Conservation (phyloP, 306 rosid species). For the Sindora glabra region DNA sequence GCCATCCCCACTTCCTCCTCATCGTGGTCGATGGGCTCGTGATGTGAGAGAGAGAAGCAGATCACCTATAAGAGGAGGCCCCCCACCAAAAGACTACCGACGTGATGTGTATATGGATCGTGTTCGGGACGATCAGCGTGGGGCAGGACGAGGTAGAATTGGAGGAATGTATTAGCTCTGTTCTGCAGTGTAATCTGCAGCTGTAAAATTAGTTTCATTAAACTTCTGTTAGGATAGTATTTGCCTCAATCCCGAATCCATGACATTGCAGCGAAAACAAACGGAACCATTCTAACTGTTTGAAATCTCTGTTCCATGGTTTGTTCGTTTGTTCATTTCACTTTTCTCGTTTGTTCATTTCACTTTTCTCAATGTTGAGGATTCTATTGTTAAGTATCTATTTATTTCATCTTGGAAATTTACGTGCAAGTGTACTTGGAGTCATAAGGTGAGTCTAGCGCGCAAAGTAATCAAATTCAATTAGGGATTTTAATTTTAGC, state of each 20-base stretch:
- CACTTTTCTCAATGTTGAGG: no score
- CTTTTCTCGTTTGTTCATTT: neutral
- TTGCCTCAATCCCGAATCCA: constrained; percentile 4
- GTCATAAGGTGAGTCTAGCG: no score
- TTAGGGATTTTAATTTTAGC: no score
- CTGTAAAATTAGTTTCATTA: constrained; percentile 6
- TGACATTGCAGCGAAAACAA: neutral
- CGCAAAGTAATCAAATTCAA: no score
- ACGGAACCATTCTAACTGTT: neutral
- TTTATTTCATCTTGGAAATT: no score
- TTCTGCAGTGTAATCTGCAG: neutral
- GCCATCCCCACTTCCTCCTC: constrained; percentile 41
- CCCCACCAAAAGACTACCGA: constrained; percentile 53
- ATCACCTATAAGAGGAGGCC: constrained; percentile 62
- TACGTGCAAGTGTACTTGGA: no score
- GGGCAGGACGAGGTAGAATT: constrained; percentile 50
- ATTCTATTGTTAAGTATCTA: neutral
- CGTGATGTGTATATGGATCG: constrained; percentile 42
- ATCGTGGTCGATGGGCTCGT: constrained; percentile 55
- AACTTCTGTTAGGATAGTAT: neutral
- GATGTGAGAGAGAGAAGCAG: constrained; percentile 73
- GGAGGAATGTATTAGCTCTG: constrained; percentile 52
- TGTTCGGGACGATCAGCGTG: constrained; percentile 58
- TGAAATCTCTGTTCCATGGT: neutral
- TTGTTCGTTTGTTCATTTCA: neutral